Evolutionary conservation across 129 eudicot species (phyloP).

Genomic region (Artemisia annua): DNA sequence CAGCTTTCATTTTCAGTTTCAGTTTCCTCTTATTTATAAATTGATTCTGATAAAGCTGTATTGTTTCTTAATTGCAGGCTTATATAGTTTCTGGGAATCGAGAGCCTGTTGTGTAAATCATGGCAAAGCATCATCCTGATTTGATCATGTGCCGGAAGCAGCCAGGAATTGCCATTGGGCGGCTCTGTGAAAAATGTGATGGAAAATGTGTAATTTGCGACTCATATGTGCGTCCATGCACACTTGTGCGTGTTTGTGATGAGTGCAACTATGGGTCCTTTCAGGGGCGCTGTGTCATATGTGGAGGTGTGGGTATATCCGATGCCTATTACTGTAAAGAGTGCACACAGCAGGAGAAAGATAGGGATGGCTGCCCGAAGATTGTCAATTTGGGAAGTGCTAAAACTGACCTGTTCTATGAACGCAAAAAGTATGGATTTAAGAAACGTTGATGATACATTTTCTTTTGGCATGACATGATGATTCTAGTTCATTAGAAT

Average conservation of each 20-base stretch:
- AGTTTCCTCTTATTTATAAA: not conserved
- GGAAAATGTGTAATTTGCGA: constrained; percentile 76
- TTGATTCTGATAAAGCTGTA: not conserved
- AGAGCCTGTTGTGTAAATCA: constrained; percentile 21
- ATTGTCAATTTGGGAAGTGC: constrained; percentile 56
- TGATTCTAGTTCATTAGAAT: too few species aligned
- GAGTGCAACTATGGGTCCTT: constrained; percentile 62
- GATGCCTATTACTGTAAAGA: constrained; percentile 63
- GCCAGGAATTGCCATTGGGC: constrained; percentile 83
- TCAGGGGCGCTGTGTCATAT: constrained; percentile 49
- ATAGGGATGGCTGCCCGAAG: constrained; percentile 57
- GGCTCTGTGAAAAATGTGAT: constrained; percentile 73
- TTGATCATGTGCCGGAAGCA: constrained; percentile 82
- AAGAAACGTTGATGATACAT: constrained; percentile 36
- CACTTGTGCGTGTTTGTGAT: constrained; percentile 40
- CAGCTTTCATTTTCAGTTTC: not conserved
- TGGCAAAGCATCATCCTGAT: constrained; percentile 89
- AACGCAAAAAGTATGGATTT: constrained; percentile 51
- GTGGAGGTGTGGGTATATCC: constrained; percentile 59
- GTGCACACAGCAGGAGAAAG: constrained; percentile 60
- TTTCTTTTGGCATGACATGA: too few species aligned
- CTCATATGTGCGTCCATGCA: constrained; percentile 73
- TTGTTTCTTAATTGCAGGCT: constrained; percentile 10
- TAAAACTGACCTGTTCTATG: constrained; percentile 54
- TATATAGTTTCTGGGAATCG: constrained; percentile 1